These are phyloP conservation scores for Kwoniella botswanensis DNA, from an alignment of 768 basidiomycete species.

Conservation along the genomic window DNA sequence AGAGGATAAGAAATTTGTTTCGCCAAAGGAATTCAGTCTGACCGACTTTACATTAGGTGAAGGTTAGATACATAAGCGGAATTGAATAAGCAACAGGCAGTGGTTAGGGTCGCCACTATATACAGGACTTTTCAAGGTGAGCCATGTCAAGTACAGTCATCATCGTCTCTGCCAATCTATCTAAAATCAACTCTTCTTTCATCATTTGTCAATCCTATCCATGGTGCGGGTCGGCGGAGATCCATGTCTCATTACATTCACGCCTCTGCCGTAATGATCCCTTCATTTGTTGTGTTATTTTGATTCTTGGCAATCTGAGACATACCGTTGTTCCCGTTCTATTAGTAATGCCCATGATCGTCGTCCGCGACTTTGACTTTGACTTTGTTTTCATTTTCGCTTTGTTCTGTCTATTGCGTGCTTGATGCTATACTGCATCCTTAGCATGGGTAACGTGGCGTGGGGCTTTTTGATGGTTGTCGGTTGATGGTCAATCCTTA, in stretches of 20 bases:
- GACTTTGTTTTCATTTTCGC: not conserved
- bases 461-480: constrained; percentile 4
- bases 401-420: not conserved
- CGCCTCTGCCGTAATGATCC: constrained; percentile 7
- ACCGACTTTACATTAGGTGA: too few relatives aligned
- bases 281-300: not conserved
- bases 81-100: too few relatives aligned
- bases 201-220: too few relatives aligned
- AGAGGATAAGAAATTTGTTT: not conserved
- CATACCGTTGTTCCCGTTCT: not conserved
- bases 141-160: too few relatives aligned
- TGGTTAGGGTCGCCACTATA: too few relatives aligned
- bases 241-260: not conserved
- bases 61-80: too few relatives aligned
- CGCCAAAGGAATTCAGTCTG: too few relatives aligned
- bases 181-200: too few relatives aligned
- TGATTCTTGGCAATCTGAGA: constrained; percentile 3
- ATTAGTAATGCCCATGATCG: not conserved
- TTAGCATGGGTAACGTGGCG: not conserved
- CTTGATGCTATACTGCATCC: not conserved
- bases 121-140: not conserved
- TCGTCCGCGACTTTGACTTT: not conserved
- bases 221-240: too few relatives aligned
- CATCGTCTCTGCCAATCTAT: too few relatives aligned
- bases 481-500: not conserved